Evolutionary conservation across 2,329 filamentous ascomycete genomes (phyloP).

Genomic region (Ramularia endophylla): DNA sequence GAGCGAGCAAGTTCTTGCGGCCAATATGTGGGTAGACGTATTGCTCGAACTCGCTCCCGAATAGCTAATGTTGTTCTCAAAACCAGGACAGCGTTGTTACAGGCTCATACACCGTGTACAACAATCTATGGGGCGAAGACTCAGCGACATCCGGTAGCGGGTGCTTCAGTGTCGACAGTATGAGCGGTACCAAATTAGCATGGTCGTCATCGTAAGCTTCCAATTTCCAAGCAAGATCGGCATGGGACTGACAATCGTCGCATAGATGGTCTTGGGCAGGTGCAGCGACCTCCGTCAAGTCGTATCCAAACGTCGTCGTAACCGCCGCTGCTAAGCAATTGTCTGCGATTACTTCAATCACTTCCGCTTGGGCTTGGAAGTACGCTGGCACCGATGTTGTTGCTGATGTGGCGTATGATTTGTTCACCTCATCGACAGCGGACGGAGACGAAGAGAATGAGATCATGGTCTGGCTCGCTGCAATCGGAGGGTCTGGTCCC

Average conservation of each 20-base stretch:
- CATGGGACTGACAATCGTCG: not conserved
- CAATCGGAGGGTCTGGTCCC: conserved; percentile 51
- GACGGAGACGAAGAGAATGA: conserved; percentile 48
- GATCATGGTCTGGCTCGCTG: conserved; percentile 60
- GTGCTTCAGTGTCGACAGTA: conserved; percentile 17
- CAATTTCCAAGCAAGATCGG: not conserved
- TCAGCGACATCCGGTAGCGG: conserved; percentile 13
- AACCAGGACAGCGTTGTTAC: not conserved
- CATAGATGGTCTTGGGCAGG: conserved; percentile 19
- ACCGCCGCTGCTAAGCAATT: conserved; percentile 30
- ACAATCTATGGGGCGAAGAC: conserved; percentile 17
- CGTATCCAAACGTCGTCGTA: conserved; percentile 37
- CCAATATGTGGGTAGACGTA: too few relatives aligned
- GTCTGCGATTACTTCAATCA: conserved; percentile 36
- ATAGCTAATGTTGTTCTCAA: too few relatives aligned
- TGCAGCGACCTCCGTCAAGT: conserved; percentile 33
- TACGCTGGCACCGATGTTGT: conserved; percentile 47
- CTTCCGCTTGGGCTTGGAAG: conserved; percentile 41
- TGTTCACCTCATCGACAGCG: conserved; percentile 51
- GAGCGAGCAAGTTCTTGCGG: too few relatives aligned
- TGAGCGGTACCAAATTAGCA: conserved; percentile 12
- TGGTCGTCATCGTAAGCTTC: conserved; percentile 16
- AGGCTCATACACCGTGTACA: conserved; percentile 16
- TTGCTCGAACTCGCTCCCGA: too few relatives aligned
- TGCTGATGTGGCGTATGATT: conserved; percentile 57